These are phyloP conservation scores for Acanthamoeba sp. DNA, from an alignment of 208 protist species.

Conservation along the genomic window DNA sequence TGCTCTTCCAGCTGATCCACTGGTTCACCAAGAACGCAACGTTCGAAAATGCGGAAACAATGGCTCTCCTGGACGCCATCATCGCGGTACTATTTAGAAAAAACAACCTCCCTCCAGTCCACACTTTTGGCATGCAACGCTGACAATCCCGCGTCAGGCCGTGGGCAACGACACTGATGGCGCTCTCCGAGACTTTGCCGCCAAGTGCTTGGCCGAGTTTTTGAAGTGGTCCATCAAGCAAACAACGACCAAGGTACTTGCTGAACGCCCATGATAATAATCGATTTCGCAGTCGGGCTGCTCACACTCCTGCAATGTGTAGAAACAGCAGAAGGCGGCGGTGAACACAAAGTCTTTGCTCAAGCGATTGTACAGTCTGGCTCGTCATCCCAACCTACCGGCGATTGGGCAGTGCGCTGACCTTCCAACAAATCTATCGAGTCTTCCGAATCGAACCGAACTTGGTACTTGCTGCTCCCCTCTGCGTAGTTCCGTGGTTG, in stretches of 20 bases:
- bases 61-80: slow-evolving; percentile 86
- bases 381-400: slow-evolving; percentile 85
- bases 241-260: slow-evolving; percentile 60
- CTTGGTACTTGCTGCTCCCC: not conserved
- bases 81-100: not conserved
- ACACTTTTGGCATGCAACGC: too few relatives aligned
- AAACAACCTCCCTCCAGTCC: too few relatives aligned
- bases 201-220: slow-evolving; percentile 87
- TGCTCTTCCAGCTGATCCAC: slow-evolving; percentile 91
- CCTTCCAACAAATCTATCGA: slow-evolving; percentile 80
- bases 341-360: slow-evolving; percentile 82
- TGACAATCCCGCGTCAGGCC: not conserved
- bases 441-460: slow-evolving; percentile 57
- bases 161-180: slow-evolving; percentile 75
- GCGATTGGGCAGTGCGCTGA: slow-evolving; percentile 82
- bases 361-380: slow-evolving; percentile 85
- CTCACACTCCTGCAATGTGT: not conserved
- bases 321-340: slow-evolving; percentile 67
- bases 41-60: slow-evolving; percentile 85
- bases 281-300: too few relatives aligned
- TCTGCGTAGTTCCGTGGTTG: not conserved
- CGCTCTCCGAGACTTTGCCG: slow-evolving; percentile 85
- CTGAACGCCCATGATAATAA: too few relatives aligned
- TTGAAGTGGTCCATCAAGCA: slow-evolving; percentile 87
- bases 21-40: slow-evolving; percentile 89